Percentiles rank a stretch among this genome's conserved stretches.
Conservation (phyloP, 805 yeast genomes). For the Brettanomyces custersianus region DNA sequence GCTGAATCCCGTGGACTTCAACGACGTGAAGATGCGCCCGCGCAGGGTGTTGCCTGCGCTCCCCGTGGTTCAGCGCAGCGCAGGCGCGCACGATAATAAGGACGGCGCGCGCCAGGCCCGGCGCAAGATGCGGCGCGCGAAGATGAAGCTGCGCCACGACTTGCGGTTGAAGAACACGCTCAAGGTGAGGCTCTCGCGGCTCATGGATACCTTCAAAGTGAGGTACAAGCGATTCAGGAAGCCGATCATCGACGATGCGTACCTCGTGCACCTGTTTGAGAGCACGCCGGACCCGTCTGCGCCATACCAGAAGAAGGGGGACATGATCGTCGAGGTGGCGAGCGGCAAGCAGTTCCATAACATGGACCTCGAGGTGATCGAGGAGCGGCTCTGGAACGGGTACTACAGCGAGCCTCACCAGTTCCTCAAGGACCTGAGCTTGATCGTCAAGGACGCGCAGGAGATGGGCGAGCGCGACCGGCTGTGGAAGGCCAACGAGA, state of each 20-base stretch:
- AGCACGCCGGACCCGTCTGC: constrained; percentile 32
- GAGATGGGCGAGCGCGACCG: constrained; percentile 79
- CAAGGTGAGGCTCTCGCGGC: constrained; percentile 75
- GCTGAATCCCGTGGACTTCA: constrained; percentile 65
- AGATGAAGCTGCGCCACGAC: constrained; percentile 39
- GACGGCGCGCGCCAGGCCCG: not conserved
- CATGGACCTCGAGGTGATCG: constrained; percentile 90
- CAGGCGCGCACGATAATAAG: not conserved
- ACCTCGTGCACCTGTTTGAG: constrained; percentile 71
- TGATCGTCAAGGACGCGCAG: constrained; percentile 72
- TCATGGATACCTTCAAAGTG: constrained; percentile 83
- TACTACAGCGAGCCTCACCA: constrained; percentile 89
- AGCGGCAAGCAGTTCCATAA: constrained; percentile 71
- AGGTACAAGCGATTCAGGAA: constrained; percentile 86
- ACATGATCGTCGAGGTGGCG: constrained; percentile 72
- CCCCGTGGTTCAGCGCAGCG: not conserved
- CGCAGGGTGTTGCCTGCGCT: constrained; percentile 30
- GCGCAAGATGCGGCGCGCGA: constrained; percentile 30
- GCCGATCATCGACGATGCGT: constrained; percentile 76
- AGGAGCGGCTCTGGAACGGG: constrained; percentile 96
- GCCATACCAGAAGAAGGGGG: constrained; percentile 43
- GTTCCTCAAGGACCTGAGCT: constrained; percentile 72
- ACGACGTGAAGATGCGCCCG: constrained; percentile 52
- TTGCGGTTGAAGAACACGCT: constrained; percentile 76
- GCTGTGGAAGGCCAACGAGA: constrained; percentile 74